Base-by-base conservation (phyloP, 768 basidiomycete species). In the Psilocybe tampanensis region DNA sequence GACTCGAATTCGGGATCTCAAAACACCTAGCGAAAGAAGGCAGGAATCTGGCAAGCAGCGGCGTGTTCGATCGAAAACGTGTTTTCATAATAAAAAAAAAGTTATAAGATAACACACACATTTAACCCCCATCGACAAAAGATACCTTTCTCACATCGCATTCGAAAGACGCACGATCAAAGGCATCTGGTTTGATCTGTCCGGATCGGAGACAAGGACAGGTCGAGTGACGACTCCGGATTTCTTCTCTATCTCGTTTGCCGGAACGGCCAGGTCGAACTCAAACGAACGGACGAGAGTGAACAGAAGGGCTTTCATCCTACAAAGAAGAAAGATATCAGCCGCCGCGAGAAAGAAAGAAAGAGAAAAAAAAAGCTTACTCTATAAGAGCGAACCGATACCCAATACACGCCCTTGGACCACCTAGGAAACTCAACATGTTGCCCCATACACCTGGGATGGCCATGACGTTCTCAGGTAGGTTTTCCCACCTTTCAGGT, bases 301-400 rank as follows among this genome's bases (percentile, higher is more conserved):
- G 56, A 84, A 85, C 0, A 85, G 55, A 2, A 83, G 36, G 0
- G 69, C 67, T 58, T 70, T 70, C 61, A 63, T 70, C 48, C 71
- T 70, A 44, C 19, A 7, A 18, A 36, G 19, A 18, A 1, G 26
- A 21, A 12, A 22, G n/a, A n/a, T n/a, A n/a, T n/a, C n/a, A n/a
- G n/a, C n/a, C n/a, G n/a, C n/a, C n/a, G n/a, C n/a, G n/a, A n/a
- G 29, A 50, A 32, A 51, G 21, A 12, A 9, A 17, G 1, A 39
- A 24, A 17, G 23, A 13, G 24, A 18, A 4, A n/a, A 15, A 15
- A n/a, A 17, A 17, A 17, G 76, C 83, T 45, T 53, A 84, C 83
- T 85, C 85, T 19, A 80, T 69, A n/a, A 88, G 64, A 6, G 87
- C 75, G 65, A 88, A 89, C 2, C 83, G 80, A 64, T 82, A 88